Evolutionary conservation across 2,329 filamentous ascomycete genomes (phyloP), one percentile per base, ranked within the genome.

Genomic region (Fusarium redolens): DNA sequence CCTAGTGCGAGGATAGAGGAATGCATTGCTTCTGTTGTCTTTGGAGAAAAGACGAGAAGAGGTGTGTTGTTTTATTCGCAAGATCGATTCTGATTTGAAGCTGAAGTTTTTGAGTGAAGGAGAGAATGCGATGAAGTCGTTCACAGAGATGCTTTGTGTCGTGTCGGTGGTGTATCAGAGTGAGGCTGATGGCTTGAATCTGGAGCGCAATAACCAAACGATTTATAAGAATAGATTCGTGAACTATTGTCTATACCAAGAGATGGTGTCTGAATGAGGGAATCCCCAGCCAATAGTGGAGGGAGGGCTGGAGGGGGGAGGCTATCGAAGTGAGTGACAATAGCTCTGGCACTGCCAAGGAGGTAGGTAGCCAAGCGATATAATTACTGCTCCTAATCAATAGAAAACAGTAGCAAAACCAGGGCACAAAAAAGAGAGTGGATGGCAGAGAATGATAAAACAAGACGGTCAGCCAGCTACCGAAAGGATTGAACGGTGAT

Each of bases 401-500:
- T 63, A 71, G 55, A 37, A 52, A 47, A 48, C 62, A 67, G 60
- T 43, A 62, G 35, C 28, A 35, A 57, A 35, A 28, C 30, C 22
- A 28, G 37, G 28, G 20, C 18, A 52, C 40, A 43, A 30, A 62
- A 60, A 30, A 40, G 56, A 56, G 52, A 61, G 54, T 63, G 58
- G 41, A 40, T 43, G 69, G 65, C 50, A 33, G 38, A 60, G 45
- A 50, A 13, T 25, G 20, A 40, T 48, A 61, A 62, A 62, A 65
- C 20, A 55, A 65, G 71, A 74, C 61, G 73, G 73, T 57, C 62
- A 74, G 69, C 76, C 75, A 80, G 78, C 75, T 77, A 76, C 78
- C 78, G 77, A 62, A 81, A 79, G 72, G 78, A 81, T 78, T 79
- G 78, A 79, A 80, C 75, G 79, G 74, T 76, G 37, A 28, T 18